phyloP scores from a whole-genome alignment of 495 filamentous ascomycete species.

The Saxispiralis lemnorum region DNA sequence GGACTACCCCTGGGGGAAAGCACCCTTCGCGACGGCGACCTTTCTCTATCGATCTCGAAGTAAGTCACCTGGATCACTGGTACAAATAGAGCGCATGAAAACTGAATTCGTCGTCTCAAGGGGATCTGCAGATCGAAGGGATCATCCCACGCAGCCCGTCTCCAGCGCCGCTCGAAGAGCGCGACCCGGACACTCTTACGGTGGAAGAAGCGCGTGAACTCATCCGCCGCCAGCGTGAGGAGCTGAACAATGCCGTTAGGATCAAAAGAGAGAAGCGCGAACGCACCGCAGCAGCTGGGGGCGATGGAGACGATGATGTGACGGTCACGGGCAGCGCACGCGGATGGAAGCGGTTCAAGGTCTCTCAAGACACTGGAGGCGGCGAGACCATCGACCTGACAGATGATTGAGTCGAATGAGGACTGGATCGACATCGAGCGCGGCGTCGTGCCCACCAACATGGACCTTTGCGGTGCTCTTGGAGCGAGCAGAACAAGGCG shows the following conservation, averaged over 20 bases:
- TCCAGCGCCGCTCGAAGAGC: conserved; percentile 14
- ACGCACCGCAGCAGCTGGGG: not conserved
- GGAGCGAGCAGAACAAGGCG: too few relatives aligned
- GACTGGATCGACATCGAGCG: too few relatives aligned
- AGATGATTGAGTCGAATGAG: not conserved
- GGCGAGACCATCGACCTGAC: conserved; percentile 5
- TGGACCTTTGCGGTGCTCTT: too few relatives aligned
- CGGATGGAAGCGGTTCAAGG: not conserved
- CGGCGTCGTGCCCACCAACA: too few relatives aligned
- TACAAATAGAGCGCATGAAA: too few relatives aligned
- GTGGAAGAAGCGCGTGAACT: conserved; percentile 10
- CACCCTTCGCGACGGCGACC: conserved; percentile 7
- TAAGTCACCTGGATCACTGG: not conserved
- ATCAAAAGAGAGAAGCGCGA: conserved; percentile 10
- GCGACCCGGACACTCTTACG: conserved; percentile 8
- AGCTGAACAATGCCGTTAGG: not conserved
- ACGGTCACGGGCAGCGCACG: not conserved
- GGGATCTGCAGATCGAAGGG: conserved; percentile 15
- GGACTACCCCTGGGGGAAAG: conserved; percentile 1
- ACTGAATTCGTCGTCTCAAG: too few relatives aligned
- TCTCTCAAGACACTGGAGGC: not conserved
- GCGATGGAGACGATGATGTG: conserved; percentile 2
- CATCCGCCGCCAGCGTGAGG: conserved; percentile 6
- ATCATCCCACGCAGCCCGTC: conserved; percentile 13
- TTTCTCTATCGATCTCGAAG: conserved; percentile 15